Conservation (phyloP, 1,284 basidiomycete genomes). For the Chalciporus sp. region DNA sequence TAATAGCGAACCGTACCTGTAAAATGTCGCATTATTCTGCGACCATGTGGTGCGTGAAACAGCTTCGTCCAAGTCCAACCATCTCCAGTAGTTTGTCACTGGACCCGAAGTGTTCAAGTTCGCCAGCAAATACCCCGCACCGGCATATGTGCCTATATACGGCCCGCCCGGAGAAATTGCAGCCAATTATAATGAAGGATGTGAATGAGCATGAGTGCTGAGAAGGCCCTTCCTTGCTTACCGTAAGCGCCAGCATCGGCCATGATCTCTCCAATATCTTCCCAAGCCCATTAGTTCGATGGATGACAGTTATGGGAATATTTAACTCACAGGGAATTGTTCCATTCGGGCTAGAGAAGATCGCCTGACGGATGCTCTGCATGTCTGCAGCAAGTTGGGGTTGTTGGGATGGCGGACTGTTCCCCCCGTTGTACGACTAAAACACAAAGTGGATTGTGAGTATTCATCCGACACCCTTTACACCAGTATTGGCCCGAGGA, state of each 20-base stretch:
- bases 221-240: constrained; percentile 28
- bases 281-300: constrained; percentile 1
- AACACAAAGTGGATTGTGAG: too few species aligned
- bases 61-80: constrained; percentile 69
- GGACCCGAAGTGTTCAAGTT: constrained; percentile 45
- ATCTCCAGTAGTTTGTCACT: constrained; percentile 57
- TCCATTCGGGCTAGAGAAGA: constrained; percentile 61
- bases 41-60: constrained; percentile 61
- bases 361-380: constrained; percentile 53
- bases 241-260: constrained; percentile 65
- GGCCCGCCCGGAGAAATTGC: background rate
- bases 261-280: constrained; percentile 58
- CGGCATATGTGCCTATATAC: constrained; percentile 63
- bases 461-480: background rate
- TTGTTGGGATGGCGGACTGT: constrained; percentile 52
- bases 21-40: constrained; percentile 45
- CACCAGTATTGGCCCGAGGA: too few species aligned
- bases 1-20: constrained; percentile 42
- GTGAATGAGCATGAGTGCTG: background rate
- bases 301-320: background rate
- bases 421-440: constrained; percentile 76
- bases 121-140: constrained; percentile 63
- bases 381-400: constrained; percentile 49
- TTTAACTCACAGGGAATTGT: constrained; percentile 54
- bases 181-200: background rate